These are phyloP conservation scores for Polygonum aviculare DNA, from an alignment of 148 eudicot species.

Conservation along the genomic window DNA sequence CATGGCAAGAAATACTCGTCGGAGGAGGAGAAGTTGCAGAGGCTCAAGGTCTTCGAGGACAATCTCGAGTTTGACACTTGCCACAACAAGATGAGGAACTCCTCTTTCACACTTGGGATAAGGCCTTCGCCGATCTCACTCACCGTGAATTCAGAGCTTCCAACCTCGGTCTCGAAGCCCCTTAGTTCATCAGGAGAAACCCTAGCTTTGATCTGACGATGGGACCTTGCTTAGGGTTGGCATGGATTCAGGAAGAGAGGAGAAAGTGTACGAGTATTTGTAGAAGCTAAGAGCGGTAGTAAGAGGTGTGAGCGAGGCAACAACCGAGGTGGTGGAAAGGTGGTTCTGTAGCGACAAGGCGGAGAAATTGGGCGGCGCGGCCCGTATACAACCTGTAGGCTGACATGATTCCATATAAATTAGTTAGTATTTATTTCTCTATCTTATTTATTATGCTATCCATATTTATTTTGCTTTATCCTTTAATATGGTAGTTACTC, in stretches of 20 bases:
- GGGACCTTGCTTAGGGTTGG: conserved; percentile 65
- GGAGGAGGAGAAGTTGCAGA: conserved; percentile 44
- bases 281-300: conserved; percentile 58
- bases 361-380: conserved; percentile 34
- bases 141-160: conserved; percentile 63
- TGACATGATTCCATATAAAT: too few relatives aligned
- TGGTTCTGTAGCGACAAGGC: conserved; percentile 65
- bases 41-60: conserved; percentile 53
- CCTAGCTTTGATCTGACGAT: background rate
- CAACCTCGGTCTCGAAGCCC: conserved; percentile 52
- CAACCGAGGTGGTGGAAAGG: conserved; percentile 33
- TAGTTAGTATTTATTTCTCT: too few relatives aligned
- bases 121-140: conserved; percentile 85
- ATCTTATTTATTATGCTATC: too few relatives aligned
- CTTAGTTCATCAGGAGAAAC: background rate
- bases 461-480: too few relatives aligned
- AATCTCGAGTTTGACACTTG: conserved; percentile 40
- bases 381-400: too few relatives aligned
- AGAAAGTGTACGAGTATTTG: conserved; percentile 78
- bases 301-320: conserved; percentile 49
- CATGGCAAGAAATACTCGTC: conserved; percentile 56
- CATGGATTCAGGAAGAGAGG: conserved; percentile 34
- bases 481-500: too few relatives aligned
- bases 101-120: conserved; percentile 54
- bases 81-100: conserved; percentile 42